Percentiles rank a stretch among this genome's conserved stretches.
phyloP scores from a whole-genome alignment of 2,329 filamentous ascomycete genomes.

The Pseudogymnoascus sp. region DNA sequence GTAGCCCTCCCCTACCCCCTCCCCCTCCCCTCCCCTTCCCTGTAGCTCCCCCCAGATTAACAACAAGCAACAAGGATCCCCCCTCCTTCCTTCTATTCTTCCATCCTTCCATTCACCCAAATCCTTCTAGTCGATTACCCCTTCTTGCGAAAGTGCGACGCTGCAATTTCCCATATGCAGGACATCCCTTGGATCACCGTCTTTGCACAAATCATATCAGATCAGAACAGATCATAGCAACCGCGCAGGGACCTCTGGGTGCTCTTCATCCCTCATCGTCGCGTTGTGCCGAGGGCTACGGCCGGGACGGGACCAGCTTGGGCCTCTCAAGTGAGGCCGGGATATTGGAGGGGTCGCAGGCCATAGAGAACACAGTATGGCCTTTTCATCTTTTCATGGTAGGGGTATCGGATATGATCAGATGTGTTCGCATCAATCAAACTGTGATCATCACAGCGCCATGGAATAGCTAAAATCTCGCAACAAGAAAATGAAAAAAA shows the following conservation, averaged over 20 bases:
- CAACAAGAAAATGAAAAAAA: neutral
- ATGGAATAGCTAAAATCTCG: neutral
- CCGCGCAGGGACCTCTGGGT: neutral
- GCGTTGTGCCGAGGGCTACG: neutral
- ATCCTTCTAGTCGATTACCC: slow-evolving; percentile 1
- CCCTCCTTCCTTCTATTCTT: neutral
- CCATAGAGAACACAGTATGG: neutral
- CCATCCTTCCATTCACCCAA: neutral
- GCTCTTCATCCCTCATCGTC: neutral
- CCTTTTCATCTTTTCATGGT: neutral
- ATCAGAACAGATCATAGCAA: neutral
- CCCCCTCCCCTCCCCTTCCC: neutral
- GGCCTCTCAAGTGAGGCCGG: neutral
- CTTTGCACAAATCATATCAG: neutral
- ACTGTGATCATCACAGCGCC: neutral
- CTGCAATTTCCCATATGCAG: slow-evolving; percentile 5
- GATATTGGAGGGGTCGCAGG: neutral
- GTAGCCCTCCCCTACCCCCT: neutral
- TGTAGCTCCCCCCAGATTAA: slow-evolving; percentile 1
- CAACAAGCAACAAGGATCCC: neutral
- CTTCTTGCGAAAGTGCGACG: neutral
- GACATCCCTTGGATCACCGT: neutral
- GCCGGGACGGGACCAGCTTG: neutral
- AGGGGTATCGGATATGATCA: neutral
- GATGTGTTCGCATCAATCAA: neutral